Evolutionary conservation across 1,284 basidiomycete genomes (phyloP).

Genomic region (Fomitopsis schrenkii): DNA sequence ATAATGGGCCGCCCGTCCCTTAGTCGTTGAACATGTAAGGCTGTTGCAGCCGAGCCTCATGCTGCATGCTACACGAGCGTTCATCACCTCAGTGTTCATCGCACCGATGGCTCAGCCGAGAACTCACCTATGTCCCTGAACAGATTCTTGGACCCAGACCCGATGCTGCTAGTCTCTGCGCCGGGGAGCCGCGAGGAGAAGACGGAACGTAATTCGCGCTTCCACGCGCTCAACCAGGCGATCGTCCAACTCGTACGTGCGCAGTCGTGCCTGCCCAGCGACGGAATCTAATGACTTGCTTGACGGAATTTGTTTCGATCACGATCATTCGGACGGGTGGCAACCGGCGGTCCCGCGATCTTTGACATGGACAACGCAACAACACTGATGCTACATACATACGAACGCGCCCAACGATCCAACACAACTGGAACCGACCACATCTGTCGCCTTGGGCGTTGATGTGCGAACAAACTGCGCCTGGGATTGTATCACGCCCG

Average conservation of each 20-base stretch:
- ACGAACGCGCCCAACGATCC: neutral
- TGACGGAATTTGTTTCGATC: conserved; percentile 1
- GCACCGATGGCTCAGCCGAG: conserved; percentile 3
- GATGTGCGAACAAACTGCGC: neutral
- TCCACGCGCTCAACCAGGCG: conserved; percentile 91
- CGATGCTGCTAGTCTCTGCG: conserved; percentile 75
- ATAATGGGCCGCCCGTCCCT: neutral
- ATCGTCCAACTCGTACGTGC: conserved; percentile 85
- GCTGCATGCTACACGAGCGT: neutral
- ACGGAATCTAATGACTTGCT: conserved; percentile 6
- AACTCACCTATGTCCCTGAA: conserved; percentile 2
- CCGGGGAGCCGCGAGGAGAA: conserved; percentile 49
- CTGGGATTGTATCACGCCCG: neutral
- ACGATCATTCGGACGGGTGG: neutral
- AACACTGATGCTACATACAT: neutral
- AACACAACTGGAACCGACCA: neutral
- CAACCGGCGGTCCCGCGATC: neutral
- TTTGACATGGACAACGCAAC: neutral
- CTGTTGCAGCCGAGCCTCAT: neutral
- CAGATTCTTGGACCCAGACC: conserved; percentile 96
- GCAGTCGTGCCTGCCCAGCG: conserved; percentile 3
- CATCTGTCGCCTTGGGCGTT: neutral
- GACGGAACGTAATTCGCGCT: conserved; percentile 75
- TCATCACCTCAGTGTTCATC: conserved; percentile 3
- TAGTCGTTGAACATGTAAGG: neutral